Conservation (phyloP, 2,329 filamentous ascomycete genomes). For the Huntiella decipiens region DNA sequence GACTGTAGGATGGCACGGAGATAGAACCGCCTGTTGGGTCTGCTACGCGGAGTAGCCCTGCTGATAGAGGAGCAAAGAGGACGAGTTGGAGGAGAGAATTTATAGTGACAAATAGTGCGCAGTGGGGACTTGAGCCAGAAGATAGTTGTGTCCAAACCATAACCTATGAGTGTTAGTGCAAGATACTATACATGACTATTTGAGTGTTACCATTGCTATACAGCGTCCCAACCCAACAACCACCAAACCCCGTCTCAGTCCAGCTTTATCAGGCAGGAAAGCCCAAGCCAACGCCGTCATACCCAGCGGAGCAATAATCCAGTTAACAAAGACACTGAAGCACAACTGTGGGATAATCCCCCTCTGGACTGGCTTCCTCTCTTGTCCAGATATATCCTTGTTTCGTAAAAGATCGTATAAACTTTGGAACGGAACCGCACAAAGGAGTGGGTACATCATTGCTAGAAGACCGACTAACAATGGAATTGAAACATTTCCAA, state of each 20-base stretch:
- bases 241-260: constrained; percentile 48
- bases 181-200: neutral
- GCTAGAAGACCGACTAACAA: constrained; percentile 68
- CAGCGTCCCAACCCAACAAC: constrained; percentile 71
- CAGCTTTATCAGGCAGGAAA: constrained; percentile 39
- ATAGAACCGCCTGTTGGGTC: constrained; percentile 28
- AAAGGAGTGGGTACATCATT: constrained; percentile 91
- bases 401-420: neutral
- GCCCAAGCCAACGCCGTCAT: constrained; percentile 63
- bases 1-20: constrained; percentile 31
- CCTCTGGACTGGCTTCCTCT: constrained; percentile 19
- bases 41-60: constrained; percentile 43
- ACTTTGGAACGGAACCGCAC: constrained; percentile 58
- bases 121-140: constrained; percentile 63
- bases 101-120: constrained; percentile 58
- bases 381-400: neutral
- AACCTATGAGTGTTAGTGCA: constrained; percentile 17
- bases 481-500: constrained; percentile 49
- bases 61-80: constrained; percentile 48
- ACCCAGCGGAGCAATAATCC: constrained; percentile 62
- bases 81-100: constrained; percentile 61
- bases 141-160: constrained; percentile 53
- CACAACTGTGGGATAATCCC: constrained; percentile 57
- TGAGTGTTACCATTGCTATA: constrained; percentile 56
- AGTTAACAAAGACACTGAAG: constrained; percentile 62